These are phyloP conservation scores for Silene latifolia DNA, from an alignment of 148 eudicot species.

Conservation along the genomic window DNA sequence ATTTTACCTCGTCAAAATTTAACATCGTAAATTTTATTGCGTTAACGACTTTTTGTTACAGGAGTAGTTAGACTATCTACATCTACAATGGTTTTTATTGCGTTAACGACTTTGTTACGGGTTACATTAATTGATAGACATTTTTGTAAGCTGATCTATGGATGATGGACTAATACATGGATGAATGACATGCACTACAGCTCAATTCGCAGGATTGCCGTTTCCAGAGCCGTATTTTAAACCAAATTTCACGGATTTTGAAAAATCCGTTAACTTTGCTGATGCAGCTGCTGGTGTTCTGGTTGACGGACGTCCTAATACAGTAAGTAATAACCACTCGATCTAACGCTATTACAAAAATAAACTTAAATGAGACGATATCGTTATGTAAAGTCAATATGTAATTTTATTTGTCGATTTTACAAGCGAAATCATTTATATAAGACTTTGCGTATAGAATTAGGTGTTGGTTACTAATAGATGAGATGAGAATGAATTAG, in stretches of 20 bases:
- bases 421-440: no score
- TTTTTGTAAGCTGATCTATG: not conserved
- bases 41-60: no score
- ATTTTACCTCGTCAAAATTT: not conserved
- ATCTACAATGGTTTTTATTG: no score
- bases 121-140: no score
- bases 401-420: no score
- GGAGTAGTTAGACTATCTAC: no score
- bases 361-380: no score
- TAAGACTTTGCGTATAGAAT: no score
- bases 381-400: no score
- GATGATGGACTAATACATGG: not conserved
- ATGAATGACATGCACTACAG: constrained; percentile 17
- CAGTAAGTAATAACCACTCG: constrained; percentile 22
- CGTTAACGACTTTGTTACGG: no score
- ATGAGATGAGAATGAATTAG: not conserved
- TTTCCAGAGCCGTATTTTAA: constrained; percentile 34
- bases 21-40: no score
- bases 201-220: constrained; percentile 42
- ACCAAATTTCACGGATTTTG: constrained; percentile 28
- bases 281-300: constrained; percentile 58
- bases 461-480: not conserved
- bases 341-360: no score
- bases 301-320: constrained; percentile 35
- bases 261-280: constrained; percentile 47